phyloP scores from a whole-genome alignment of 441 rosid species.

The Populus tomentosa region DNA sequence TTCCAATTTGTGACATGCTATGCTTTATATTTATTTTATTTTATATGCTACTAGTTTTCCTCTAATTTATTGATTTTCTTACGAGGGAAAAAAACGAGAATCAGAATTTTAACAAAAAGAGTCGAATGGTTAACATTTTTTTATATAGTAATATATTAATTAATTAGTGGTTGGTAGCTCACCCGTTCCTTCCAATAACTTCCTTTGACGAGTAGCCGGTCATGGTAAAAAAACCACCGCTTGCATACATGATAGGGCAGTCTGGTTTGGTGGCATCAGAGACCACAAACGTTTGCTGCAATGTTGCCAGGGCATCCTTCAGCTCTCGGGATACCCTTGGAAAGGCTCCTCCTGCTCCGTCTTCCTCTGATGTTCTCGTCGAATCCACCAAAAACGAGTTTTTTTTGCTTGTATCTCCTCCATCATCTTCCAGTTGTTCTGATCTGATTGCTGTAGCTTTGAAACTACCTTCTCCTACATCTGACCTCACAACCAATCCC shows the following conservation, averaged over 20 bases:
- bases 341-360: constrained; percentile 44
- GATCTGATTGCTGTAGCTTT: constrained; percentile 20
- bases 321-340: constrained; percentile 88
- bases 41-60: no score
- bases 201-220: constrained; percentile 86
- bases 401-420: constrained; percentile 33
- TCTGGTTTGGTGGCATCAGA: constrained; percentile 87
- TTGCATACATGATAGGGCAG: constrained; percentile 85
- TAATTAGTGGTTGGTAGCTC: not conserved
- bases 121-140: no score
- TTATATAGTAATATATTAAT: no score
- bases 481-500: constrained; percentile 65
- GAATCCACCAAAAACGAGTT: constrained; percentile 33
- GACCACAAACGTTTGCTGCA: constrained; percentile 94
- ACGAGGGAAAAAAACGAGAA: no score
- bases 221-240: constrained; percentile 90
- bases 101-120: no score
- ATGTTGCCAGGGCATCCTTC: constrained; percentile 77
- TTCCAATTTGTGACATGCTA: no score
- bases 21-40: no score
- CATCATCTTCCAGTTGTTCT: constrained; percentile 27
- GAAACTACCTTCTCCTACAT: constrained; percentile 44
- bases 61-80: no score
- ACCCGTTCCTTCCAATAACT: constrained; percentile 88
- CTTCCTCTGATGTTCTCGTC: constrained; percentile 65